Base-by-base conservation (phyloP, 129 eudicot species). In the Logfia minima region DNA sequence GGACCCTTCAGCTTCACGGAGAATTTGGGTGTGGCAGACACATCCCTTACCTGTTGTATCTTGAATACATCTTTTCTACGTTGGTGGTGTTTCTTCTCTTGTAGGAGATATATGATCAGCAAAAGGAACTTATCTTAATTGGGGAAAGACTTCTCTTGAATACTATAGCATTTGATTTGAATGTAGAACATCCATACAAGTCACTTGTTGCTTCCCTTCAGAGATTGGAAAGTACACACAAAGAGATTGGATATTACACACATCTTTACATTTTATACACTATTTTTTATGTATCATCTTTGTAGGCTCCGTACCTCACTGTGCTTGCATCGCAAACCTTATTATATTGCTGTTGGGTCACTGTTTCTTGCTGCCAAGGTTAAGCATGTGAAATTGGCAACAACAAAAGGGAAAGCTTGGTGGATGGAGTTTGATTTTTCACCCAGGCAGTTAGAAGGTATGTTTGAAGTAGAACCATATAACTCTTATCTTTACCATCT, bases 281-380 rank as follows among this genome's bases (percentile, higher is more conserved):
- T 56, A 19, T 0, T n/a, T 58, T 72, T 68, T 34, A 52, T 66
- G 62, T 18, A 21, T 77, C 71, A 69, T 34, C 37, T 78, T 55
- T 48, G 68, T 69, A 91, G 97, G 90, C 85, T 88, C 48, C 84
- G 75, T 9, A 88, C 90, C 56, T 84, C 93, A 52, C 48, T 91
- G 66, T 91, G 97, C 86, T 86, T 91, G 90, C 93, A 91, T 80
- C 88, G 86, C 85, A 91, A 83, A 71, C 97, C 97, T 62, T 87
- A 85, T 75, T 88, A 85, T 75, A 85, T 91, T 48, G 97, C 97
- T 5, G 97, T 93, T 61, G 93, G 90, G 58, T 88, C 97, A 43
- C 23, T 91, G 70, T 86, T 48, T 69, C 87, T 91, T 31, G 90
- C 97, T 86, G 87, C 91, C 70, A 85, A 83, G 83, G 77, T 83